A percentile compares a stretch with the other conserved stretches of the same genome.
Conservation (phyloP, 768 basidiomycete genomes). For the Rhizopogon vinicolor region DNA sequence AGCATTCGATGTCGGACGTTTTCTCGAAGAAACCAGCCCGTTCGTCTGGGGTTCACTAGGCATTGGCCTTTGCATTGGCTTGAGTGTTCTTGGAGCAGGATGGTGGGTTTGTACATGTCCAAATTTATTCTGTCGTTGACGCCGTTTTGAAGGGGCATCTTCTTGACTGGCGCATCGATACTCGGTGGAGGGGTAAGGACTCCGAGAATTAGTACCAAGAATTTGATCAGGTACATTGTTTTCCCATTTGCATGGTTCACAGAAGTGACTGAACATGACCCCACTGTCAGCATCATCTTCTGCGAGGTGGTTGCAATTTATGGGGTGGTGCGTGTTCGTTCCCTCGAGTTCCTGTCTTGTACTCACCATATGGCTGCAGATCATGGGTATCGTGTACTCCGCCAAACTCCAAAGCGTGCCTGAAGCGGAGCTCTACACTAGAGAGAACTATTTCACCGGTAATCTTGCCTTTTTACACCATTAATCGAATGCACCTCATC, state of each 20-base stretch:
- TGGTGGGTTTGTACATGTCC: constrained; percentile 54
- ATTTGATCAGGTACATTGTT: constrained; percentile 78
- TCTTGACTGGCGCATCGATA: constrained; percentile 94
- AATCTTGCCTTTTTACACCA: neutral
- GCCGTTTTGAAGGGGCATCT: constrained; percentile 76
- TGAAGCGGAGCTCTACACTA: constrained; percentile 71
- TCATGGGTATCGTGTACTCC: constrained; percentile 95
- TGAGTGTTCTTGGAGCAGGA: constrained; percentile 92
- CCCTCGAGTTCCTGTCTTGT: neutral
- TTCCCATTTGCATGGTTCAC: neutral
- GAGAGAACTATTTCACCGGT: constrained; percentile 92
- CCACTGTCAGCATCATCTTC: constrained; percentile 80
- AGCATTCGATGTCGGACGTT: constrained; percentile 90
- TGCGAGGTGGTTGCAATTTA: constrained; percentile 99
- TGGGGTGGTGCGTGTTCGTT: constrained; percentile 64
- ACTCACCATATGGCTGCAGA: constrained; percentile 37
- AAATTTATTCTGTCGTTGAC: neutral
- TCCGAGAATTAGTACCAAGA: constrained; percentile 95
- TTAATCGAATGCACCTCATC: neutral
- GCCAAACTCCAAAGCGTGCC: constrained; percentile 64
- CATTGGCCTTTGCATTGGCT: constrained; percentile 87
- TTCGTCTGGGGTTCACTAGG: constrained; percentile 91
- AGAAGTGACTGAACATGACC: neutral
- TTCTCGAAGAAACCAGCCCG: constrained; percentile 91
- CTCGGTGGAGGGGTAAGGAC: constrained; percentile 93